Conservation (phyloP, 169 alveolate species). For the Cyclospora cayetanensis region DNA sequence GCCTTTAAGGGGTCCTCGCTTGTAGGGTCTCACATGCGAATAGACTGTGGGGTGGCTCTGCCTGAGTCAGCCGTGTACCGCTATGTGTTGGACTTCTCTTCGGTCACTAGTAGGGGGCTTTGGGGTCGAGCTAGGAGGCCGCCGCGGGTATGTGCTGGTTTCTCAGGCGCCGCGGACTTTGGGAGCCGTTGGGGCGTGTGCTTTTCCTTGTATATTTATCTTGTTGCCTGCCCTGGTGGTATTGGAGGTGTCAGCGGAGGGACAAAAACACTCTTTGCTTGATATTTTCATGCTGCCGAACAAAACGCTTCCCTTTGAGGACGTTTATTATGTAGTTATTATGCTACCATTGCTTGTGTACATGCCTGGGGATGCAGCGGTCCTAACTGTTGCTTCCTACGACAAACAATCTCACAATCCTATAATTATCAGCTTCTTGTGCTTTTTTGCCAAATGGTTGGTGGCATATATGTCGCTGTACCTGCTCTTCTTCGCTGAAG, state of each 20-base stretch:
- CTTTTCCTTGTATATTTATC: neutral
- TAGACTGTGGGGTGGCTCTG: no score
- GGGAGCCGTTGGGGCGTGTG: conserved; percentile 22
- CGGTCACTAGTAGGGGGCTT: no score
- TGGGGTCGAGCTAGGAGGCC: no score
- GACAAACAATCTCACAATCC: conserved; percentile 48
- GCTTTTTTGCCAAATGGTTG: conserved; percentile 9
- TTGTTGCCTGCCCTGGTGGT: conserved; percentile 44
- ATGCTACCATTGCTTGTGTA: conserved; percentile 10
- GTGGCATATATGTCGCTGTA: conserved; percentile 4
- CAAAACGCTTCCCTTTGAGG: neutral
- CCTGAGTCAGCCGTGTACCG: no score
- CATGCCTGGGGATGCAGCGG: conserved; percentile 34
- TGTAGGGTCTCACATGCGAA: no score
- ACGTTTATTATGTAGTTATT: neutral
- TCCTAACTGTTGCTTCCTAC: conserved; percentile 26
- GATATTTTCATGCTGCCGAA: conserved; percentile 10
- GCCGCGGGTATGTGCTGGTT: no score
- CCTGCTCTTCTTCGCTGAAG: conserved; percentile 25
- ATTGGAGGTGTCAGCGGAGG: conserved; percentile 12
- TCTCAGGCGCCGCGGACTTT: conserved; percentile 19
- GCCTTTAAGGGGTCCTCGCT: no score
- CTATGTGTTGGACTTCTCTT: no score
- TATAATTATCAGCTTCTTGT: conserved; percentile 9
- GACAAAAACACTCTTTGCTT: neutral